Conservation (phyloP, 177 flowering plant genomes). For the Vitis hybrid region DNA sequence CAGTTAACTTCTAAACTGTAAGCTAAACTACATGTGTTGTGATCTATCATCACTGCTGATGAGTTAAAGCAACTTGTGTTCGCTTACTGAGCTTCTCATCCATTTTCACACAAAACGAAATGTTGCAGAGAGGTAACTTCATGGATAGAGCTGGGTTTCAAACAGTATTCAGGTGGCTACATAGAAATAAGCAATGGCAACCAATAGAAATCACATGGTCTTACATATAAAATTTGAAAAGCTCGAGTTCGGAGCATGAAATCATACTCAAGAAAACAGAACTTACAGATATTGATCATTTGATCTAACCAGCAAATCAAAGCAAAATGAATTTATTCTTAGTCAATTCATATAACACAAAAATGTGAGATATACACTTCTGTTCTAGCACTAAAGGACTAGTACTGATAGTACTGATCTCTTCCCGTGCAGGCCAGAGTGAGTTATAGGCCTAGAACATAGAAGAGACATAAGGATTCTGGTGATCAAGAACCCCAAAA, state of each 20-base stretch:
- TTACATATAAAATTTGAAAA: no score
- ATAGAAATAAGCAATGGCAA: no score
- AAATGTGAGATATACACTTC: conserved; percentile 5
- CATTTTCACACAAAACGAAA: no score
- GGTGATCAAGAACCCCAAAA: not conserved
- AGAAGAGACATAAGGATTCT: not conserved
- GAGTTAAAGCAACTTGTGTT: no score
- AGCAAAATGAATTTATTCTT: not conserved
- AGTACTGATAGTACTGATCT: not conserved
- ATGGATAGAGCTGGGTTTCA: no score
- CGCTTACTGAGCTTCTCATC: no score
- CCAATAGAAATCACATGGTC: no score
- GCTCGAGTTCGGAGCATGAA: not conserved
- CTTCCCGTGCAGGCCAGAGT: not conserved
- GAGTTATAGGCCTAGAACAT: not conserved
- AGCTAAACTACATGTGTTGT: no score
- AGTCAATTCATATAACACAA: not conserved
- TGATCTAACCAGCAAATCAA: not conserved
- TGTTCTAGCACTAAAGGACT: conserved; percentile 2
- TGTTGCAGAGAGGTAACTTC: no score
- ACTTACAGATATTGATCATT: not conserved
- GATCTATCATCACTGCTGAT: no score
- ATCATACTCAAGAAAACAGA: not conserved
- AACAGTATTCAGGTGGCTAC: no score
- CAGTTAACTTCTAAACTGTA: no score